Evolutionary conservation across 169 alveolate genomes (phyloP).

Genomic region (Sarcocystis neurona): DNA sequence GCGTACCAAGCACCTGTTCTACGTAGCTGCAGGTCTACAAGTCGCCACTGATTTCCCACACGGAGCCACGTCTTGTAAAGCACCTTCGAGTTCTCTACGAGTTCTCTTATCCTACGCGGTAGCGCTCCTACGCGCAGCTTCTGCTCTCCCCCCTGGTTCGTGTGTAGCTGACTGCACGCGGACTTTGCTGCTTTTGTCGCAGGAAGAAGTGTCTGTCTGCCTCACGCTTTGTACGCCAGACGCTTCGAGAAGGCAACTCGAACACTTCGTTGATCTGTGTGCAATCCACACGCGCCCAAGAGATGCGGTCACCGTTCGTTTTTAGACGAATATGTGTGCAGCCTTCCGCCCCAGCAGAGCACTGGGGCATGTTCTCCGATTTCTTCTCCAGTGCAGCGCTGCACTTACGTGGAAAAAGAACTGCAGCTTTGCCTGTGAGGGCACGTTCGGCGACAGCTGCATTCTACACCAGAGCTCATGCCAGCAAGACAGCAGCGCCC

Average conservation of each 20-base stretch:
- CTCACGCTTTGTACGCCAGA: not conserved
- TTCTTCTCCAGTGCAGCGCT: not conserved
- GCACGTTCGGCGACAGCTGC: not conserved
- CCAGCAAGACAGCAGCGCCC: slow-evolving; percentile 4
- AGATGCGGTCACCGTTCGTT: not conserved
- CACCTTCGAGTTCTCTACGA: no score
- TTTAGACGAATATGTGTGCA: not conserved
- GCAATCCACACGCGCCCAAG: no score
- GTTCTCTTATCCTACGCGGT: no score
- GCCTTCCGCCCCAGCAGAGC: not conserved
- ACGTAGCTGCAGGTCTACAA: no score
- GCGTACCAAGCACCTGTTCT: no score
- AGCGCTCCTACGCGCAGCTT: no score
- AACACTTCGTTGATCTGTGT: not conserved
- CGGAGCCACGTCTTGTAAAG: no score
- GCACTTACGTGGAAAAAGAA: not conserved
- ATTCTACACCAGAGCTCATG: not conserved
- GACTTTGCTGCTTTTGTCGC: no score
- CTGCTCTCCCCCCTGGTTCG: no score
- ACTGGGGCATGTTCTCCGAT: not conserved
- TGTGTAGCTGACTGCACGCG: no score
- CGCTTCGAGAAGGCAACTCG: not conserved
- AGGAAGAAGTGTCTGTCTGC: no score
- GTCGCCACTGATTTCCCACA: no score
- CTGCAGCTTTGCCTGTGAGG: not conserved